These are phyloP conservation scores for Suillus tomentosus DNA, from an alignment of 768 basidiomycete genomes.

Conservation along the genomic window DNA sequence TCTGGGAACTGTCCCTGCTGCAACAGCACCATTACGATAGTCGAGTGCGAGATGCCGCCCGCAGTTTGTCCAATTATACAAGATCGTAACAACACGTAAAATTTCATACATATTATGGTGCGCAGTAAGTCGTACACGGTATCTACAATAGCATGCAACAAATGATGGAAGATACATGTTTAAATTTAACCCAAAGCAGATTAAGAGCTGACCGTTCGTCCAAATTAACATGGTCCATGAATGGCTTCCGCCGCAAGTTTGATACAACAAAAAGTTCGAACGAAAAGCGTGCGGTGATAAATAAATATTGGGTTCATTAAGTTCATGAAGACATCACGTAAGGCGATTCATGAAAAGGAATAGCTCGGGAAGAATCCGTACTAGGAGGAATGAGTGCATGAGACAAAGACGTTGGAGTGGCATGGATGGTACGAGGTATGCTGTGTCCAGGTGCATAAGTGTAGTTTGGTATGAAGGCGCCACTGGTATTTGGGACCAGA, in stretches of 20 bases:
- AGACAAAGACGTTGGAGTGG: conserved; percentile 42
- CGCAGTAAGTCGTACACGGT: conserved; percentile 29
- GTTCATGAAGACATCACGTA: conserved; percentile 38
- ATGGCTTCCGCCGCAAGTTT: conserved; percentile 5
- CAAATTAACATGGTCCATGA: conserved; percentile 8
- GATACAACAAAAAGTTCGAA: conserved; percentile 6
- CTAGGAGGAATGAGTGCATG: conserved; percentile 44
- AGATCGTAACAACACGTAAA: conserved; percentile 36
- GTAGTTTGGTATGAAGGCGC: conserved; percentile 32
- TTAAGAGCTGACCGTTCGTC: conserved; percentile 20
- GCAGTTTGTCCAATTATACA: conserved; percentile 50
- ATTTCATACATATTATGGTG: conserved; percentile 25
- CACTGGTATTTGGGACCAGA: conserved; percentile 27
- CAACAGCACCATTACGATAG: conserved; percentile 63
- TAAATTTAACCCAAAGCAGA: conserved; percentile 21
- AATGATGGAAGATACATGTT: conserved; percentile 24
- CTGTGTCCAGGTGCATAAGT: conserved; percentile 36
- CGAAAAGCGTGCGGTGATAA: conserved; percentile 14
- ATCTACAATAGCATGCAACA: conserved; percentile 35
- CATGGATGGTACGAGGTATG: conserved; percentile 35
- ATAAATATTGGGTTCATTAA: conserved; percentile 27
- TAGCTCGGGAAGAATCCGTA: conserved; percentile 24
- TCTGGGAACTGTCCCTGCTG: conserved; percentile 82
- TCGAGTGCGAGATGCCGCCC: conserved; percentile 67
- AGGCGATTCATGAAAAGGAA: conserved; percentile 29